These are phyloP conservation scores for Binderoboletus segoi DNA, from an alignment of 1,284 basidiomycete genomes.

Conservation along the genomic window DNA sequence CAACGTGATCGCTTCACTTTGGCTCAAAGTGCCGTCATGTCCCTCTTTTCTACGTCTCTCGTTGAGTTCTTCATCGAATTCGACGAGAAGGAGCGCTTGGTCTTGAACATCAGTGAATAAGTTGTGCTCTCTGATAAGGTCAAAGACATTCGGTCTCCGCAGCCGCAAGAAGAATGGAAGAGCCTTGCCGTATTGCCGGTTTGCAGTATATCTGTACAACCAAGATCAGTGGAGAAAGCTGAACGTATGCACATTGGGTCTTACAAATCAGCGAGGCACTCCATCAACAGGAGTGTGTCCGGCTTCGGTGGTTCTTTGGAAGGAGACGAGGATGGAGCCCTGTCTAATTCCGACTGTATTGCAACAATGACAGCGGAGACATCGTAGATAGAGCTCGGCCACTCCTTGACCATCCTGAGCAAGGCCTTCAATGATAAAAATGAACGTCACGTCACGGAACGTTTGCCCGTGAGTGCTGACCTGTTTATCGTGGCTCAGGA, in stretches of 20 bases:
- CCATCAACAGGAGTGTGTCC: conserved; percentile 71
- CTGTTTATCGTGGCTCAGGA: conserved; percentile 76
- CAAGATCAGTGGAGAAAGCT: neutral
- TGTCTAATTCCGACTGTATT: conserved; percentile 81
- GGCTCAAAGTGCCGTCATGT: conserved; percentile 40
- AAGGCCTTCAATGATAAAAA: conserved; percentile 55
- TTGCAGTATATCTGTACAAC: conserved; percentile 60
- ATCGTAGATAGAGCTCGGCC: conserved; percentile 93
- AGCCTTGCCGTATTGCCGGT: conserved; percentile 93
- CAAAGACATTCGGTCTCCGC: conserved; percentile 88
- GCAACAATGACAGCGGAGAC: conserved; percentile 85
- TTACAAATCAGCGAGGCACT: conserved; percentile 89
- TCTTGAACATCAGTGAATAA: conserved; percentile 95
- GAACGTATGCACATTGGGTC: conserved; percentile 25
- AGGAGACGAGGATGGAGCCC: conserved; percentile 55
- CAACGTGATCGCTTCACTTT: conserved; percentile 78
- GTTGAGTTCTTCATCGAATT: conserved; percentile 91
- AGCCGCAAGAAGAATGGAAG: conserved; percentile 88
- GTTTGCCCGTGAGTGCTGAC: conserved; percentile 43
- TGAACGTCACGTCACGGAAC: conserved; percentile 6
- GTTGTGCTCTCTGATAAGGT: conserved; percentile 92
- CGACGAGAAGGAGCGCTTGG: conserved; percentile 87
- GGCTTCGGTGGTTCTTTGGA: conserved; percentile 40
- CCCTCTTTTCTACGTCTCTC: conserved; percentile 55
- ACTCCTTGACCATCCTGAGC: conserved; percentile 78